Evolutionary conservation across 2,329 filamentous ascomycete species (phyloP).

Genomic region (Albophoma yamanashiensis): DNA sequence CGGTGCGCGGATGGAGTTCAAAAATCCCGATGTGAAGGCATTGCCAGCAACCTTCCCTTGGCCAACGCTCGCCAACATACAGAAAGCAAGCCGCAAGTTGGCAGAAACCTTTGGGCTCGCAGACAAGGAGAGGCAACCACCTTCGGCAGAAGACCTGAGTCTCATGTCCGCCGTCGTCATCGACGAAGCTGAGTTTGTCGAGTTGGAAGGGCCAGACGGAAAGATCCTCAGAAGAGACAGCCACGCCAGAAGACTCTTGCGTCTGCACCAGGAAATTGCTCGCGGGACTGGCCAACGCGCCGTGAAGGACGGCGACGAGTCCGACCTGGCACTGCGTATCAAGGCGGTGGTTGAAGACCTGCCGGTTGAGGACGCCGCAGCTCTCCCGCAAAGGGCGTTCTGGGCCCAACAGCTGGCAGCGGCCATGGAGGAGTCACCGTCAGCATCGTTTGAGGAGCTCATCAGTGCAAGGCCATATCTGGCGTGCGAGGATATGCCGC

Average conservation of each 20-base stretch:
- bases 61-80: not conserved
- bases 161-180: not conserved
- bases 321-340: not conserved
- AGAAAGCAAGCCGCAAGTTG: not conserved
- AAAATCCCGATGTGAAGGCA: constrained; percentile 14
- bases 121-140: not conserved
- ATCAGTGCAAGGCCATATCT: constrained; percentile 8
- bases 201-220: not conserved
- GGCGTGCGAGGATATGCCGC: constrained; percentile 15
- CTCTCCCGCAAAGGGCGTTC: constrained; percentile 14
- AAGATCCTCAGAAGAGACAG: not conserved
- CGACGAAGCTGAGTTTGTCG: not conserved
- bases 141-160: not conserved
- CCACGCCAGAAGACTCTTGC: not conserved
- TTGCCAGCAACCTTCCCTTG: constrained; percentile 6
- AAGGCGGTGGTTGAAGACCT: constrained; percentile 8
- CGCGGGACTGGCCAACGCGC: not conserved
- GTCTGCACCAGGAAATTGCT: not conserved
- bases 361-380: not conserved
- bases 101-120: not conserved
- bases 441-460: constrained; percentile 10
- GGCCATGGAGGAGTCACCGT: constrained; percentile 2
- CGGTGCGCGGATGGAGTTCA: constrained; percentile 14
- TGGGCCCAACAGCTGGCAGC: constrained; percentile 16
- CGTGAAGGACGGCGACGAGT: not conserved